Evolutionary conservation across 495 filamentous ascomycete genomes (phyloP).

Genomic region (Neurospora intermedia): DNA sequence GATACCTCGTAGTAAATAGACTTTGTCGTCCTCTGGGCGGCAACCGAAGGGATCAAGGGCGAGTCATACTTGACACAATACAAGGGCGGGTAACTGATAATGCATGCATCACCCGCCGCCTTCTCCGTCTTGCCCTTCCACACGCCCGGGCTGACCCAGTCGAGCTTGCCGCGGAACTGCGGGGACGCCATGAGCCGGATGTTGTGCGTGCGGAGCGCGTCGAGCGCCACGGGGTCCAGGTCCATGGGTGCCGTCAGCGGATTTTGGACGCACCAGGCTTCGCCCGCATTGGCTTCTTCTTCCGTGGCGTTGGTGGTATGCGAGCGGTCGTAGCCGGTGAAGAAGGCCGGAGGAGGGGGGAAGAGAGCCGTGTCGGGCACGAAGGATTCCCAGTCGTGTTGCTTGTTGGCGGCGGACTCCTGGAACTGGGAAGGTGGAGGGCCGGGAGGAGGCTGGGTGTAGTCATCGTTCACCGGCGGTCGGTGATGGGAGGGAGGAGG

Average conservation of each 20-base stretch:
- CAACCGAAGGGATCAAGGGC: conserved; percentile 41
- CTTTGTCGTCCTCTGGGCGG: conserved; percentile 27
- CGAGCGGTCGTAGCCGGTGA: conserved; percentile 50
- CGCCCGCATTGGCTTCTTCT: conserved; percentile 59
- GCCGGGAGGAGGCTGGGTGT: conserved; percentile 28
- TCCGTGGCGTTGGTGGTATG: conserved; percentile 63
- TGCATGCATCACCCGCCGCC: conserved; percentile 34
- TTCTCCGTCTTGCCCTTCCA: conserved; percentile 29
- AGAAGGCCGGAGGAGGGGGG: conserved; percentile 68
- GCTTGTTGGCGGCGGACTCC: conserved; percentile 5
- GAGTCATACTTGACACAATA: conserved; percentile 62
- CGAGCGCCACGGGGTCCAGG: conserved; percentile 30
- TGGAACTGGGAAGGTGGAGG: conserved; percentile 38
- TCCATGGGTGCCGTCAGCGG: conserved; percentile 52
- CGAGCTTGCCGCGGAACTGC: conserved; percentile 22
- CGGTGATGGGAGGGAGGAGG: conserved; percentile 23
- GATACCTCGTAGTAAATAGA: conserved; percentile 74
- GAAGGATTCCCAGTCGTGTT: conserved; percentile 71
- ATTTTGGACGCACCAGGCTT: conserved; percentile 55
- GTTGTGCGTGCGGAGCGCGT: conserved; percentile 22
- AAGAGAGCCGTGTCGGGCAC: conserved; percentile 72
- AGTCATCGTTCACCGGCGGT: conserved; percentile 7
- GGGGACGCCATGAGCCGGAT: conserved; percentile 23
- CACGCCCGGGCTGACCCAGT: conserved; percentile 27
- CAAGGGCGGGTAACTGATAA: conserved; percentile 62